These are phyloP conservation scores for Fusarium duplospermum DNA, from an alignment of 2,329 filamentous ascomycete species.

Conservation along the genomic window DNA sequence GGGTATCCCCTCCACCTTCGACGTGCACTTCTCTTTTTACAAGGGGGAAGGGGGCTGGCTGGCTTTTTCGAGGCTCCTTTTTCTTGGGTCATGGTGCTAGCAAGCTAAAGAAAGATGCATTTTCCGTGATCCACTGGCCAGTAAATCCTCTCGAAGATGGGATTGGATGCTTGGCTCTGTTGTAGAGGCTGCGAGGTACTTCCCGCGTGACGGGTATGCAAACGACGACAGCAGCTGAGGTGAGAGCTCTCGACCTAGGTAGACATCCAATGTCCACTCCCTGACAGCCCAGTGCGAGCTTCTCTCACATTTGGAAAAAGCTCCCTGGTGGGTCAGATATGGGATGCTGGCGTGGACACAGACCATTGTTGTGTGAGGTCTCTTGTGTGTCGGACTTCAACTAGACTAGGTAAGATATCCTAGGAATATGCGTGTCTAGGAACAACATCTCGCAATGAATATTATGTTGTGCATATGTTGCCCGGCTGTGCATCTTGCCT, in stretches of 20 bases:
- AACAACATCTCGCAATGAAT: slow-evolving; percentile 18
- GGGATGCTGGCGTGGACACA: slow-evolving; percentile 9
- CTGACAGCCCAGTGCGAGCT: slow-evolving; percentile 39
- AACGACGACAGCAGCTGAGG: slow-evolving; percentile 3
- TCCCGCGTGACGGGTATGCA: slow-evolving; percentile 12
- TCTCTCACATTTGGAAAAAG: not conserved
- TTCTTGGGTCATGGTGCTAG: not conserved
- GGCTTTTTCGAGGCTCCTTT: not conserved
- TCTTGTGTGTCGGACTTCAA: slow-evolving; percentile 15
- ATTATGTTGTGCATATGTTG: slow-evolving; percentile 41
- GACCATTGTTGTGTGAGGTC: slow-evolving; percentile 9
- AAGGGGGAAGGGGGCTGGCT: not conserved
- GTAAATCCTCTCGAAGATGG: slow-evolving; percentile 10
- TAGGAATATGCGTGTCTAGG: slow-evolving; percentile 21
- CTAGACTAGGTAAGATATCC: not conserved
- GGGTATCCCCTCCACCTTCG: not conserved
- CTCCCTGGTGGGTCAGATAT: slow-evolving; percentile 16
- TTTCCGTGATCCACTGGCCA: not conserved
- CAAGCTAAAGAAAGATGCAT: slow-evolving; percentile 1
- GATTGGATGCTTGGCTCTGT: slow-evolving; percentile 7
- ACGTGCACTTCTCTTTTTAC: not conserved
- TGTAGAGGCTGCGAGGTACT: slow-evolving; percentile 14
- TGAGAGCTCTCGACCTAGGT: not conserved
- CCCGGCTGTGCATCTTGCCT: slow-evolving; percentile 28
- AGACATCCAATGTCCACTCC: not conserved